Evolutionary conservation across 2,329 filamentous ascomycete species (phyloP).

Genomic region (Graphilbum sp.): DNA sequence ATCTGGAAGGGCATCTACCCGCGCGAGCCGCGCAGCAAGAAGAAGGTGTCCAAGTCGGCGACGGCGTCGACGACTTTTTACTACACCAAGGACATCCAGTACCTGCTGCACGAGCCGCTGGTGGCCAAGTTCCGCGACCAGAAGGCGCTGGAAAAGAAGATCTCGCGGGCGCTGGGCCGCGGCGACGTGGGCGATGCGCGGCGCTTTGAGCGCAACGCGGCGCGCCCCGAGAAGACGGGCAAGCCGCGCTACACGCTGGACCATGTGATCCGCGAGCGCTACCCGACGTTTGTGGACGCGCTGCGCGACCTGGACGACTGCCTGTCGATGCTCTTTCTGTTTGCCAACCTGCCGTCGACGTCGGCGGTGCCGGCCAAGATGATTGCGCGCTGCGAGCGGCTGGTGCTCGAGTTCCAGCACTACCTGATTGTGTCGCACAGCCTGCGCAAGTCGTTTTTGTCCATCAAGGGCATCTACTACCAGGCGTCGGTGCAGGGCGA

Average conservation of each 20-base stretch:
- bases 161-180: slow-evolving; percentile 75
- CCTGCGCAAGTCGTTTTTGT: slow-evolving; percentile 88
- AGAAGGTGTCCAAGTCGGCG: slow-evolving; percentile 85
- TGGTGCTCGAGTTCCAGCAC: slow-evolving; percentile 94
- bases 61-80: slow-evolving; percentile 87
- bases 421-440: slow-evolving; percentile 88
- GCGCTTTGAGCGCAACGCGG: slow-evolving; percentile 72
- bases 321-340: slow-evolving; percentile 90
- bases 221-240: slow-evolving; percentile 75
- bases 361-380: slow-evolving; percentile 84
- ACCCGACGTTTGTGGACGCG: slow-evolving; percentile 91
- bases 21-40: slow-evolving; percentile 89
- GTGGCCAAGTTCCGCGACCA: slow-evolving; percentile 92
- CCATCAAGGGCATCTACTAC: slow-evolving; percentile 99
- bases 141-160: slow-evolving; percentile 95
- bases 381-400: slow-evolving; percentile 81
- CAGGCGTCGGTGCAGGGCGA: slow-evolving; percentile 95
- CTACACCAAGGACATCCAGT: slow-evolving; percentile 91
- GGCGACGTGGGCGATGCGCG: slow-evolving; percentile 82
- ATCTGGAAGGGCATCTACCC: slow-evolving; percentile 99
- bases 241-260: slow-evolving; percentile 84
- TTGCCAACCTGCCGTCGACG: slow-evolving; percentile 88
- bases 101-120: slow-evolving; percentile 89
- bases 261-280: slow-evolving; percentile 94
- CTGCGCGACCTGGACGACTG: slow-evolving; percentile 92